phyloP scores from a whole-genome alignment of 371 early-diverging fungal genomes.

The Mortierella sp. region DNA sequence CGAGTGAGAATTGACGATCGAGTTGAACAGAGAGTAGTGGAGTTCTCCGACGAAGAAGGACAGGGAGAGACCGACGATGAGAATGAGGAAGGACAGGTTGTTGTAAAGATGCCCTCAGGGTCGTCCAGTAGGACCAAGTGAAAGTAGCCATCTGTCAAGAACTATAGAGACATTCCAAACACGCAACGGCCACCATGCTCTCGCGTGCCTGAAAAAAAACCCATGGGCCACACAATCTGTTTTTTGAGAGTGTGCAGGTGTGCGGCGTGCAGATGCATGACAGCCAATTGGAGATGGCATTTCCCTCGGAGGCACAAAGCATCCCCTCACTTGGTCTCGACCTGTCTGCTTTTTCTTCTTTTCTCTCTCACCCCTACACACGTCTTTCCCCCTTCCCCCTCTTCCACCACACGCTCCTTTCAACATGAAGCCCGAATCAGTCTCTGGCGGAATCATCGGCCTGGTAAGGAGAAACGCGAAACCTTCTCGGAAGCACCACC shows the following conservation, averaged over 20 bases:
- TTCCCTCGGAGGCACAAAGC: background rate
- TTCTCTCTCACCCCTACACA: background rate
- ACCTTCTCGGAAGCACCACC: no score
- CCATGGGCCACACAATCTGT: no score
- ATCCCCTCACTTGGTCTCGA: background rate
- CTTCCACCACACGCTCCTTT: background rate
- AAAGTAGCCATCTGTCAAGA: background rate
- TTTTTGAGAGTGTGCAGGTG: no score
- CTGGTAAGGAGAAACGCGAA: constrained; percentile 33
- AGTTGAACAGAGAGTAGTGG: constrained; percentile 7
- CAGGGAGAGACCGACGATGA: constrained; percentile 18
- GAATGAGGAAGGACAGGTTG: constrained; percentile 24
- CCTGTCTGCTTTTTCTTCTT: background rate
- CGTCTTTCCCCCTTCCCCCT: constrained; percentile 1
- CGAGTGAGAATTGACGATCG: constrained; percentile 23
- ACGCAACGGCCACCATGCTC: background rate
- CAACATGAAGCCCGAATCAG: constrained; percentile 42
- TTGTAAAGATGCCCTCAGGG: constrained; percentile 18
- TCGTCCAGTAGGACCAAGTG: constrained; percentile 4
- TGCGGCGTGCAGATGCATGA: no score
- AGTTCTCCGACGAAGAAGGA: constrained; percentile 2
- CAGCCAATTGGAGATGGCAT: no score
- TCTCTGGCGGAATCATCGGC: constrained; percentile 42
- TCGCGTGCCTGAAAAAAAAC: no score
- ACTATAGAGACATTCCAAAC: no score